Evolutionary conservation across 2,329 filamentous ascomycete species (phyloP).

Genomic region (Tolypocladium endophyticum): DNA sequence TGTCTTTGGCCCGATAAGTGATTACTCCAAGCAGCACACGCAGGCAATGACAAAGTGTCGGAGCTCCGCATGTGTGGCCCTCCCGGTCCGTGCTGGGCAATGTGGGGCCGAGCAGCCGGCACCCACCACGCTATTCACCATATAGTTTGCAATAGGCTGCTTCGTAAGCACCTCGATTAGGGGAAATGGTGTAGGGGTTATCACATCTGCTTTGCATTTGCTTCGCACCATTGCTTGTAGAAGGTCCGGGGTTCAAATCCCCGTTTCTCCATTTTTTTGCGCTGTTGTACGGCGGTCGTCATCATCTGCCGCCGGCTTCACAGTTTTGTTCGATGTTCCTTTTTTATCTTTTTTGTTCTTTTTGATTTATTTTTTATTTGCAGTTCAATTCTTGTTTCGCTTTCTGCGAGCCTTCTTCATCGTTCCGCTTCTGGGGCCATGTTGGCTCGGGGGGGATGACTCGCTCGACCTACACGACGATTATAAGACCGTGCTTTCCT

Average conservation of each 20-base stretch:
- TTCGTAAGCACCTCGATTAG: not conserved
- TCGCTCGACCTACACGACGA: too few relatives aligned
- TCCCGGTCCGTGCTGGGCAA: not conserved
- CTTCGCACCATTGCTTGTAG: conserved; percentile 1
- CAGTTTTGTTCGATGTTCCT: too few relatives aligned
- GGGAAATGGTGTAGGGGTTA: conserved; percentile 10
- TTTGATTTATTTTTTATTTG: not conserved
- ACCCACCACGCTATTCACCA: not conserved
- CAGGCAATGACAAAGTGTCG: not conserved
- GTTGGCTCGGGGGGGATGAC: too few relatives aligned
- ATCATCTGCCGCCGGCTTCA: not conserved
- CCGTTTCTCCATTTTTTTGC: conserved; percentile 6
- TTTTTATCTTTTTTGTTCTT: not conserved
- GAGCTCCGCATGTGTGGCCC: not conserved
- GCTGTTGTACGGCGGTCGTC: not conserved
- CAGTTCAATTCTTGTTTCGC: not conserved
- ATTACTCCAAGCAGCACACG: not conserved
- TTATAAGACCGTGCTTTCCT: too few relatives aligned
- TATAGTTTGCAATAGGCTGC: not conserved
- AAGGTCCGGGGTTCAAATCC: conserved; percentile 12
- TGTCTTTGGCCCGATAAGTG: not conserved
- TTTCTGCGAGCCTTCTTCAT: too few relatives aligned
- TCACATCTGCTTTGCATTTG: conserved; percentile 9
- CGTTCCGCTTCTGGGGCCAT: too few relatives aligned
- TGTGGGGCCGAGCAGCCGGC: not conserved